Base-by-base conservation (phyloP, 352 stramenopile species). In the Phytophthora cryptogea region DNA sequence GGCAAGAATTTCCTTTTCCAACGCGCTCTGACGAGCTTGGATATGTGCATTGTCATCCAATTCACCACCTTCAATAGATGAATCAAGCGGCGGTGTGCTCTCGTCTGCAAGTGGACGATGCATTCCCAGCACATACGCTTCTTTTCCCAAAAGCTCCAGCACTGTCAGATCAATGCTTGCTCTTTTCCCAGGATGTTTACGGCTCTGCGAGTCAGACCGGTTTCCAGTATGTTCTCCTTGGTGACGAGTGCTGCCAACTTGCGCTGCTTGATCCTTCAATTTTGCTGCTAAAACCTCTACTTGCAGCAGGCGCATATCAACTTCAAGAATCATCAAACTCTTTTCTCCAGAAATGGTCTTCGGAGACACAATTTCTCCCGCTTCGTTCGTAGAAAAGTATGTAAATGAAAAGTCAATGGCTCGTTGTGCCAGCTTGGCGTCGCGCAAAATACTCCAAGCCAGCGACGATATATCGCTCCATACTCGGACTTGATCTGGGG, bases 291-390 rank as follows among this genome's bases (percentile, higher is more conserved):
- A 52, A 3, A 88, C 63, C 7, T 89, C 82, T 0, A 86, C 67
- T 10, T 89, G 20, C 14, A 81, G 35, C 17, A 83, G 42, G 2
- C 74, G 64, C 33, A 88, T 54, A 26, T 89, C 78, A 9, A 89
- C 59, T 47, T 91, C 82, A 4, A 83, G 42, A 23, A 80, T 46
- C 71, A 76, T 65, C 4, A 87, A 52, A 16, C 78, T 78, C 50
- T 88, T 86, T 49, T 89, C 69, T 26, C 14, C 30, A 40, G 50
- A 60, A 60, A 72, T 65, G 11, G 23, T 49, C 36, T 64, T 66
- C 11, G 43, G n/a, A 8, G 5, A 26, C 3, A 52, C 20, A 54
- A 40, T 8, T 9, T 72, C 49, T 1, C 49, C 48, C 10, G 49
- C 28, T 56, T 70, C 61, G 27, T 56, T 37, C 2, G 16, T 14